phyloP scores from a whole-genome alignment of 257 asterid genomes.

The Capsicum rhomboideum region DNA sequence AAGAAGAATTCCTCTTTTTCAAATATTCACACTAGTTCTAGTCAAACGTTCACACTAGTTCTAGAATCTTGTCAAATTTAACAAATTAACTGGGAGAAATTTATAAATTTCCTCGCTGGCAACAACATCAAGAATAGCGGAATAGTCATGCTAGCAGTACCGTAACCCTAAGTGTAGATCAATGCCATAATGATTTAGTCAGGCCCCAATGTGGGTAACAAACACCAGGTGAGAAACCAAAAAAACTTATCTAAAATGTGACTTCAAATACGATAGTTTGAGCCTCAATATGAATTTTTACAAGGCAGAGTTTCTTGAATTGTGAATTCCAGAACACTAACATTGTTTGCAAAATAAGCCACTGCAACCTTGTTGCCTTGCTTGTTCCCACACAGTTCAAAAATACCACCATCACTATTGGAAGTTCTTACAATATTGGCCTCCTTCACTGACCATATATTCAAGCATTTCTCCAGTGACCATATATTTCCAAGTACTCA shows the following conservation, averaged over 20 bases:
- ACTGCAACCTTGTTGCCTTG: slow-evolving; percentile 87
- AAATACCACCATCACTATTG: slow-evolving; percentile 73
- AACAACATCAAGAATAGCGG: no score
- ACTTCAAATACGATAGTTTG: background rate
- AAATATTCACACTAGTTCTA: no score
- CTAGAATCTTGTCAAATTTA: no score
- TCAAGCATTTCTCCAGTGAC: slow-evolving; percentile 78
- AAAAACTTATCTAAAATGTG: background rate
- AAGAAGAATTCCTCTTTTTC: no score
- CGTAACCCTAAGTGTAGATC: no score
- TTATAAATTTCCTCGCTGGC: no score
- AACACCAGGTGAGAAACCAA: background rate
- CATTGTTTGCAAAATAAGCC: slow-evolving; percentile 83
- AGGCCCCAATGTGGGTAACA: background rate
- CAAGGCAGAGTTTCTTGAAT: background rate
- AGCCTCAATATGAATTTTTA: background rate
- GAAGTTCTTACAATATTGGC: slow-evolving; percentile 74
- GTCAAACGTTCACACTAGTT: no score
- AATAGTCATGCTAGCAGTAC: no score
- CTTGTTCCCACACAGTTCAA: slow-evolving; percentile 96
- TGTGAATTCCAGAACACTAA: slow-evolving; percentile 34
- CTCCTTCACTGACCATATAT: slow-evolving; percentile 95
- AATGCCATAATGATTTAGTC: background rate
- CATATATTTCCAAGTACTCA: slow-evolving; percentile 85
- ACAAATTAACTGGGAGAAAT: no score